Conservation (phyloP, 2,329 filamentous ascomycete species). For the Pyrenophora teres region DNA sequence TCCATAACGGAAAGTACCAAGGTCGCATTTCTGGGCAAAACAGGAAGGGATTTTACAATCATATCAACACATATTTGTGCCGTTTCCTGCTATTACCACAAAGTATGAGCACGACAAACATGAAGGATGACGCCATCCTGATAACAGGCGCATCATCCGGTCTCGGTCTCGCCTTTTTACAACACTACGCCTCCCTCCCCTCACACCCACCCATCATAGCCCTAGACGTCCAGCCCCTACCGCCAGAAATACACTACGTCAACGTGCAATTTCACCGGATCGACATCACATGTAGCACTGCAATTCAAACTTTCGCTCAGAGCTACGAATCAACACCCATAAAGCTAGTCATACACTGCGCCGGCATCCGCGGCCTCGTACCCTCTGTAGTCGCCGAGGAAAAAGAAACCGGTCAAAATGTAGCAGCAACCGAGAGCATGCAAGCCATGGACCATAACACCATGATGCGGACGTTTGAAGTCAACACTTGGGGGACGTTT, state of each 20-base stretch:
- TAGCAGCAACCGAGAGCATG: conserved; percentile 50
- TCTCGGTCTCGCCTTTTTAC: conserved; percentile 71
- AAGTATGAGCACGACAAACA: not conserved
- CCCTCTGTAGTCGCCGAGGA: conserved; percentile 25
- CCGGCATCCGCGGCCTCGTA: conserved; percentile 53
- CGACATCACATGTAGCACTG: conserved; percentile 13
- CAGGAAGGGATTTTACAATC: too few relatives aligned
- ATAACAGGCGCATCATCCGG: conserved; percentile 95
- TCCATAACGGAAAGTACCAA: too few relatives aligned
- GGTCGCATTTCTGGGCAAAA: too few relatives aligned
- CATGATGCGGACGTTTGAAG: conserved; percentile 46
- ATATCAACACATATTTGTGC: too few relatives aligned
- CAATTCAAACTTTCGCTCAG: conserved; percentile 16
- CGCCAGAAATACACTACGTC: not conserved
- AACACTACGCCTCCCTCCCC: conserved; percentile 28
- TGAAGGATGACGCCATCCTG: conserved; percentile 64
- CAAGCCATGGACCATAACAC: conserved; percentile 48
- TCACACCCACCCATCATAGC: conserved; percentile 23
- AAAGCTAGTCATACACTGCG: conserved; percentile 51
- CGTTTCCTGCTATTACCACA: not conserved
- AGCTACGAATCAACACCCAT: conserved; percentile 32
- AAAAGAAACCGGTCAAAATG: conserved; percentile 18
- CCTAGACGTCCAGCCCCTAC: conserved; percentile 22
- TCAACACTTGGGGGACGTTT: conserved; percentile 53
- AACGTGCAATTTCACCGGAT: conserved; percentile 14